Evolutionary conservation across 345 rosid genomes (phyloP).

Genomic region (Litchi chinensis): DNA sequence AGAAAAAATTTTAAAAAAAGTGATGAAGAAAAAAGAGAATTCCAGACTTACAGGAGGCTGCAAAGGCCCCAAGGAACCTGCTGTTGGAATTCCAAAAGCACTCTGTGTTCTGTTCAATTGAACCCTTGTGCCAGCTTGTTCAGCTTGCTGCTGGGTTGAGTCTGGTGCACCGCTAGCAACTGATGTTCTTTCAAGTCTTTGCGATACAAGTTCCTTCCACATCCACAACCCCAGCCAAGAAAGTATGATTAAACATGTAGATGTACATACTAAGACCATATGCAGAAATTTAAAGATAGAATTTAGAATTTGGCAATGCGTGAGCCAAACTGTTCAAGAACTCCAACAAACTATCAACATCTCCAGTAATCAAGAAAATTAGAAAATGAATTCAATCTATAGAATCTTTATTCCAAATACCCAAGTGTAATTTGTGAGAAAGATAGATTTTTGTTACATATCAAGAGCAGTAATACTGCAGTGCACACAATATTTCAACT

Average conservation of each 20-base stretch:
- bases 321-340: slow-evolving; percentile 10
- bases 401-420: neutral
- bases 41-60: slow-evolving; percentile 60
- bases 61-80: slow-evolving; percentile 50
- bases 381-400: neutral
- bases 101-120: slow-evolving; percentile 46
- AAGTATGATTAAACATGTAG: slow-evolving; percentile 1
- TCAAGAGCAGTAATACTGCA: neutral
- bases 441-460: neutral
- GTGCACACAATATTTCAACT: slow-evolving; percentile 1
- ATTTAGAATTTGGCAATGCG: neutral
- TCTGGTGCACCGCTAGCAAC: slow-evolving; percentile 34
- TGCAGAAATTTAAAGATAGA: neutral
- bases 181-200: slow-evolving; percentile 51
- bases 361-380: neutral
- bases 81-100: slow-evolving; percentile 63
- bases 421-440: neutral
- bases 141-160: slow-evolving; percentile 42
- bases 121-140: slow-evolving; percentile 42
- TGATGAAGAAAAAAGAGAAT: slow-evolving; percentile 11
- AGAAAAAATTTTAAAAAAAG: slow-evolving; percentile 7
- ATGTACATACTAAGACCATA: neutral
- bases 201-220: slow-evolving; percentile 43
- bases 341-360: neutral
- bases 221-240: slow-evolving; percentile 20